Percentiles rank a stretch among this genome's conserved stretches.
Evolutionary conservation across 108 stramenopile genomes (phyloP).

Genomic region (Epithemia pelagica): DNA sequence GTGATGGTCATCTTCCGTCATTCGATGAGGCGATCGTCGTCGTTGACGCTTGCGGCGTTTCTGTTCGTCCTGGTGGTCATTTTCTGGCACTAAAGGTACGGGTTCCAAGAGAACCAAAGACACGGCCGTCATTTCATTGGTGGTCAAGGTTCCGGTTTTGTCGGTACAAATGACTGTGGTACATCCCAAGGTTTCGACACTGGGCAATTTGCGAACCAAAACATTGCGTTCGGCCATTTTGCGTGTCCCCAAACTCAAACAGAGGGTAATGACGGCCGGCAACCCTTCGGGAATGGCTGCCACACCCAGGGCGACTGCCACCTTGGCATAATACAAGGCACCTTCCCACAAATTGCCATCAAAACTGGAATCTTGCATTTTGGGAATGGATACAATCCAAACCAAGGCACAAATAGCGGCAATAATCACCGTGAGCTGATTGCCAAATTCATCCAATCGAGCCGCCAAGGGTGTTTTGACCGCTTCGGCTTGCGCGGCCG

Average conservation of each 20-base stretch:
- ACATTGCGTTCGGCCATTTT: constrained; percentile 88
- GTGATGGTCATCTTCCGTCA: neutral
- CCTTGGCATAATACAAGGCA: constrained; percentile 94
- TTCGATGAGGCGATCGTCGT: neutral
- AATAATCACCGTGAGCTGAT: constrained; percentile 88
- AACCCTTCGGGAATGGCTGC: constrained; percentile 99
- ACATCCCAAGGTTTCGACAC: constrained; percentile 96
- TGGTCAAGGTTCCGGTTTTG: constrained; percentile 98
- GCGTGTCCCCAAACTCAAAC: constrained; percentile 89
- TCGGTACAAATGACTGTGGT: constrained; percentile 93
- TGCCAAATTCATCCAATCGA: constrained; percentile 94
- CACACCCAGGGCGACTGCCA: constrained; percentile 96
- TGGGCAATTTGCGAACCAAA: constrained; percentile 82
- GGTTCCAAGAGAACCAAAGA: constrained; percentile 60
- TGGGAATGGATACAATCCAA: constrained; percentile 87
- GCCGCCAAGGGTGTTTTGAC: constrained; percentile 88
- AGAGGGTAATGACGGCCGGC: constrained; percentile 95
- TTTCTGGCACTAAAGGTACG: too few species aligned
- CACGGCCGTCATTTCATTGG: constrained; percentile 98
- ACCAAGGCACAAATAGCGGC: constrained; percentile 87
- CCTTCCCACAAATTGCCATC: constrained; percentile 51
- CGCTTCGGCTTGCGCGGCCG: constrained; percentile 55
- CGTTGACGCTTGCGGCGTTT: neutral
- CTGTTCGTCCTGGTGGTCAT: constrained; percentile 11
- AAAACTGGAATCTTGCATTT: constrained; percentile 82